These are phyloP conservation scores for Barnettozyma botsteinii DNA, from an alignment of 805 yeast genomes.

Conservation along the genomic window DNA sequence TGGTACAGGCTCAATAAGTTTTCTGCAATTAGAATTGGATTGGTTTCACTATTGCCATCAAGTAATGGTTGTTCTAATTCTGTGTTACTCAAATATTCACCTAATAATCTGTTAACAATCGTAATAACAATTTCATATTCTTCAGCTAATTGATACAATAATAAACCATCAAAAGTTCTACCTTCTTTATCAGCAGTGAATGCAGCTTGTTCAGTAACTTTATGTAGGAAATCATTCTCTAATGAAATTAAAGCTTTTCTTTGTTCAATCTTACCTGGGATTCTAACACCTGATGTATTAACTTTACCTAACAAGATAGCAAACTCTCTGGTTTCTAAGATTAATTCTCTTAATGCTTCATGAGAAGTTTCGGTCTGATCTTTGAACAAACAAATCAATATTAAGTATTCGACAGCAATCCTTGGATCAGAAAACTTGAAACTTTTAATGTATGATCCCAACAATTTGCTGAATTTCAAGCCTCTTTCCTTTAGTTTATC, in stretches of 20 bases:
- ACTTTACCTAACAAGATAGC: conserved; percentile 78
- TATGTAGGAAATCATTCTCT: conserved; percentile 54
- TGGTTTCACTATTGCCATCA: conserved; percentile 39
- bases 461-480: conserved; percentile 50
- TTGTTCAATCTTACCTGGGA: conserved; percentile 79
- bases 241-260: conserved; percentile 63
- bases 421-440: conserved; percentile 84
- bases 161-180: conserved; percentile 74
- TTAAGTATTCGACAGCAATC: conserved; percentile 85
- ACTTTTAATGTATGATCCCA: conserved; percentile 76
- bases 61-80: conserved; percentile 54
- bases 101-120: conserved; percentile 67
- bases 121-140: conserved; percentile 77
- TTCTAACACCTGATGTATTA: conserved; percentile 66
- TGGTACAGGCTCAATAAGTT: conserved; percentile 42
- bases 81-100: conserved; percentile 67
- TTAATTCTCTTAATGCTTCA: conserved; percentile 76
- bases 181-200: conserved; percentile 88
- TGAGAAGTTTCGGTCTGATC: conserved; percentile 55
- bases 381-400: conserved; percentile 55
- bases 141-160: conserved; percentile 82
- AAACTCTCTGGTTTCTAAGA: conserved; percentile 82
- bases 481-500: conserved; percentile 30
- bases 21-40: conserved; percentile 34
- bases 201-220: conserved; percentile 82